phyloP scores from a whole-genome alignment of 176 grass and related monocot species.

The Carex kokanica region DNA sequence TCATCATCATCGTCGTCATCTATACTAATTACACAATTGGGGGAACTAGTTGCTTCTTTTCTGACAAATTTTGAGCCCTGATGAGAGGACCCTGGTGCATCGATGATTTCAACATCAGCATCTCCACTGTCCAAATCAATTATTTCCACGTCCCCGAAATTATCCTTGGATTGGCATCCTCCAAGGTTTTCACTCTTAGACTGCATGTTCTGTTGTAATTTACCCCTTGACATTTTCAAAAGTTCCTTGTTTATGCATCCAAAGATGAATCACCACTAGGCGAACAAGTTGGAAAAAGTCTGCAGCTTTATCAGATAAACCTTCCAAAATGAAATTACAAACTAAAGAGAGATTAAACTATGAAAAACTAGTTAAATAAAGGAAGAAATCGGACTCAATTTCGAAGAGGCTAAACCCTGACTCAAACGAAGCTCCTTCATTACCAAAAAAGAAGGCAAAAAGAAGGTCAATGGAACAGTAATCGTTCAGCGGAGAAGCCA shows the following conservation, averaged over 20 bases:
- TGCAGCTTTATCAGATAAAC: neutral
- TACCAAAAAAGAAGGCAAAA: neutral
- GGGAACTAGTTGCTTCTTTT: constrained; percentile 28
- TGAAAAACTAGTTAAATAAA: neutral
- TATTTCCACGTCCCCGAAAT: constrained; percentile 23
- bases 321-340: neutral
- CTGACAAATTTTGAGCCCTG: constrained; percentile 11
- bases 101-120: constrained; percentile 39
- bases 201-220: constrained; percentile 20
- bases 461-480: neutral
- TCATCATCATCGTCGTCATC: constrained; percentile 74
- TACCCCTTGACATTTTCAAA: constrained; percentile 35
- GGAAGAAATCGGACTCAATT: neutral
- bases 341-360: neutral
- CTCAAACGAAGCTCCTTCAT: neutral
- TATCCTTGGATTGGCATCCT: constrained; percentile 33
- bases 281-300: neutral
- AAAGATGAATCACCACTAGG: neutral
- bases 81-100: constrained; percentile 26
- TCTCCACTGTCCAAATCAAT: constrained; percentile 47
- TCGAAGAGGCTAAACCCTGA: neutral
- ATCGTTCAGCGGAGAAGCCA: neutral
- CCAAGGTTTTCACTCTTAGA: constrained; percentile 23
- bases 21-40: constrained; percentile 62
- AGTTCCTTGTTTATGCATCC: neutral